phyloP scores from a whole-genome alignment of 1,284 basidiomycete genomes.

The Rhodotorula sp. region DNA sequence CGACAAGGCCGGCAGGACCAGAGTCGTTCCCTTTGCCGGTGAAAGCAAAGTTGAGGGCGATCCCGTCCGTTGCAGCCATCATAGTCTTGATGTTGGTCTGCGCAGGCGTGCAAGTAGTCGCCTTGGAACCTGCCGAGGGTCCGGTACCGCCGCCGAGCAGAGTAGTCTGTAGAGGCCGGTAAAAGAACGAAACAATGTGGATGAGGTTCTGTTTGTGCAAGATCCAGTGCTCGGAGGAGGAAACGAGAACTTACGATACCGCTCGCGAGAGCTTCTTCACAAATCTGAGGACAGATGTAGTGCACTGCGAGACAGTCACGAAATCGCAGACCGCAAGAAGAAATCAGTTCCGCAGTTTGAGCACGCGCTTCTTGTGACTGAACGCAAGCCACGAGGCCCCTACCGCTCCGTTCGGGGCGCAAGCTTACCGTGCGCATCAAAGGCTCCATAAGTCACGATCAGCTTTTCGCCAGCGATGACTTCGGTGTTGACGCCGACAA shows the following conservation, averaged over 20 bases:
- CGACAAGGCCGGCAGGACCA: conserved; percentile 65
- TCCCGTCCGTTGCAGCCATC: conserved; percentile 80
- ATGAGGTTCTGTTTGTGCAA: not conserved
- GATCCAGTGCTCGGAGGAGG: not conserved
- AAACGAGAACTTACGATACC: conserved; percentile 17
- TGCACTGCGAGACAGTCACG: conserved; percentile 38
- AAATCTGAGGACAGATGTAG: conserved; percentile 91
- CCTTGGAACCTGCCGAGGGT: conserved; percentile 82
- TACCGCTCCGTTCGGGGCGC: not conserved
- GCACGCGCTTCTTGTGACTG: not conserved
- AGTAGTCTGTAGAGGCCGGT: conserved; percentile 45
- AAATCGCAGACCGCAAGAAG: not conserved
- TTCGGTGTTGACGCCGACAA: conserved; percentile 84
- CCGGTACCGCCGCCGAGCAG: conserved; percentile 66
- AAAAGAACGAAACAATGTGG: too few species aligned
- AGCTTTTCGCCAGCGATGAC: conserved; percentile 93
- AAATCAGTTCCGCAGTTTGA: not conserved
- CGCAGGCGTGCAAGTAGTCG: conserved; percentile 92
- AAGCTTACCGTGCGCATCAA: conserved; percentile 82
- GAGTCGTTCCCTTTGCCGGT: conserved; percentile 76
- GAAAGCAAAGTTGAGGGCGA: conserved; percentile 82
- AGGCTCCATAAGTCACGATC: conserved; percentile 87
- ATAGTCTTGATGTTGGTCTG: conserved; percentile 82
- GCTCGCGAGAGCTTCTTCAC: conserved; percentile 54
- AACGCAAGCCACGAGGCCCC: not conserved